Evolutionary conservation across 306 rosid species (phyloP).

Genomic region (Echinosophora koreensis): DNA sequence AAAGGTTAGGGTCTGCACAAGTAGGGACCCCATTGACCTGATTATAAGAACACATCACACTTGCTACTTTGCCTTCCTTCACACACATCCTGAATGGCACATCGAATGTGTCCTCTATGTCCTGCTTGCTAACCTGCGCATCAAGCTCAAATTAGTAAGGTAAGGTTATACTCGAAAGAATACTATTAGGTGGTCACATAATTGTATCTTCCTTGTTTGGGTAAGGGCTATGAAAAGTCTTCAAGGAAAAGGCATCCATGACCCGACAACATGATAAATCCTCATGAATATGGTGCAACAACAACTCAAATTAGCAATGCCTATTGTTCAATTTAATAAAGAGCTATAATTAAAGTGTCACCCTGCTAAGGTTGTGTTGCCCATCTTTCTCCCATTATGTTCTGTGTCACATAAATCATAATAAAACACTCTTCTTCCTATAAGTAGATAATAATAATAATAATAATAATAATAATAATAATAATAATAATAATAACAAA

Average conservation of each 20-base stretch:
- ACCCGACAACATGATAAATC: too few species aligned
- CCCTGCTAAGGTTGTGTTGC: too few species aligned
- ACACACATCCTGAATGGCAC: constrained; percentile 95
- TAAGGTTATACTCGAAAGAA: background rate
- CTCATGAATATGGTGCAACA: too few species aligned
- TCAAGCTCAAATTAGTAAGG: background rate
- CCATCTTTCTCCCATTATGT: background rate
- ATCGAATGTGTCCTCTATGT: constrained; percentile 85
- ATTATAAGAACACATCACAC: constrained; percentile 95
- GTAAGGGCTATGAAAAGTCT: background rate
- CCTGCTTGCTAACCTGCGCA: constrained; percentile 87
- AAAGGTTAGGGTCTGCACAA: constrained; percentile 92
- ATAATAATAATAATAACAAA: background rate
- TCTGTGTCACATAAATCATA: background rate
- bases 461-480: too few species aligned
- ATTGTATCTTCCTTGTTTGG: background rate
- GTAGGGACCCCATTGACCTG: constrained; percentile 98
- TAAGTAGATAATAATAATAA: background rate
- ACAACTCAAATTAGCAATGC: background rate
- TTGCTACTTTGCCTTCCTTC: constrained; percentile 86
- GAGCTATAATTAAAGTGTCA: background rate
- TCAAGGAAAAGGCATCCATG: too few species aligned
- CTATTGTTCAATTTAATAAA: background rate
- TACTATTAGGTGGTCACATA: background rate
- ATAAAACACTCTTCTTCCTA: background rate